Evolutionary conservation across 441 rosid species (phyloP).

Genomic region (Adansonia gregorii): DNA sequence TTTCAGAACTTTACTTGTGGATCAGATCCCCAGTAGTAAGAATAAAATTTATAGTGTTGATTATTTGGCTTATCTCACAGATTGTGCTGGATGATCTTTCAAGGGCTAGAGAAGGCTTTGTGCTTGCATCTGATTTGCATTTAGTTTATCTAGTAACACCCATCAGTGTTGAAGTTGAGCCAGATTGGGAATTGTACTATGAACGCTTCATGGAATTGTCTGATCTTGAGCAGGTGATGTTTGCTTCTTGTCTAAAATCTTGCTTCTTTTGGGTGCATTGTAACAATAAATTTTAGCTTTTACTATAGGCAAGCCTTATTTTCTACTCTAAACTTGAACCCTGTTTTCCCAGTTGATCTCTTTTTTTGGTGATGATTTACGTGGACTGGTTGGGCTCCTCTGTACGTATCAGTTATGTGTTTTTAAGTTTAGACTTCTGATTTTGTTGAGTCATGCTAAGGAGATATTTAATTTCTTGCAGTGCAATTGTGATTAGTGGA

Average conservation of each 20-base stretch:
- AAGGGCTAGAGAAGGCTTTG: constrained; percentile 97
- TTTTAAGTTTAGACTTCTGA: not conserved
- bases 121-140: constrained; percentile 97
- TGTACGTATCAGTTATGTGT: constrained; percentile 1
- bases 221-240: constrained; percentile 80
- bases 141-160: constrained; percentile 92
- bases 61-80: constrained; percentile 48
- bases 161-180: constrained; percentile 90
- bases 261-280: constrained; percentile 15
- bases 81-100: constrained; percentile 95
- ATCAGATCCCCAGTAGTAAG: constrained; percentile 13
- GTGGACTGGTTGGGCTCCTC: not conserved
- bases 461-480: constrained; percentile 8
- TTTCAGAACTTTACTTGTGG: constrained; percentile 22
- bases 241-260: constrained; percentile 19
- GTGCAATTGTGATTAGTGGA: constrained; percentile 6
- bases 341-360: not conserved
- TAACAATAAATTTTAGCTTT: not conserved
- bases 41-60: constrained; percentile 25
- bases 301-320: not conserved
- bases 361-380: not conserved
- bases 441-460: not conserved
- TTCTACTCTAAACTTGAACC: not conserved
- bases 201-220: constrained; percentile 91
- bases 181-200: constrained; percentile 96